Evolutionary conservation across 371 early-diverging fungal species (phyloP).

Genomic region (Rhizopus microsporus): DNA sequence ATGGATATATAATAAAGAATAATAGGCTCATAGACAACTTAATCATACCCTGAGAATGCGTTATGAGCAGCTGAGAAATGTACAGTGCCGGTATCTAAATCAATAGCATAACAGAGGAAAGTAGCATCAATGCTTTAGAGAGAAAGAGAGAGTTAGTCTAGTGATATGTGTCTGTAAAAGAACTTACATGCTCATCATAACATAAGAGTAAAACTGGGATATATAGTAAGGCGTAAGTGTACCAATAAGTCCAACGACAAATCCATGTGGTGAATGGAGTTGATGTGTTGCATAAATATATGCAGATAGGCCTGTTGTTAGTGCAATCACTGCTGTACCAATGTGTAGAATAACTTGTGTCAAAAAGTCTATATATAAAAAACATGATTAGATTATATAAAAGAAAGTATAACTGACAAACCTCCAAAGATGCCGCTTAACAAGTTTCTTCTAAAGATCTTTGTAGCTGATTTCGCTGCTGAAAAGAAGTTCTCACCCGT

Average conservation of each 20-base stretch:
- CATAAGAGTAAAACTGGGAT: conserved; percentile 67
- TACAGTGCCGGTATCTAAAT: conserved; percentile 71
- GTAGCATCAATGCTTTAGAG: conserved; percentile 75
- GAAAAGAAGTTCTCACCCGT: conserved; percentile 66
- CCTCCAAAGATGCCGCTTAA: conserved; percentile 66
- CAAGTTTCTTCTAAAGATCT: conserved; percentile 74
- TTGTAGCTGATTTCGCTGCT: conserved; percentile 65
- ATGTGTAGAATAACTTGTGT: conserved; percentile 57
- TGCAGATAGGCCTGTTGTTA: conserved; percentile 60
- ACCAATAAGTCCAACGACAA: conserved; percentile 66
- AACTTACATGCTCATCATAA: conserved; percentile 79
- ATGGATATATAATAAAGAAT: not conserved
- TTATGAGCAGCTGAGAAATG: conserved; percentile 44
- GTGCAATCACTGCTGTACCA: conserved; percentile 55
- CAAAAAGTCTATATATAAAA: conserved; percentile 45
- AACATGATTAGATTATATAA: not conserved
- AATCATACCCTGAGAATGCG: conserved; percentile 32
- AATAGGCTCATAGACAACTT: not conserved
- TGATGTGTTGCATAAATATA: conserved; percentile 69
- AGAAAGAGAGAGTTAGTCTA: not conserved
- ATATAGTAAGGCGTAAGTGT: conserved; percentile 68
- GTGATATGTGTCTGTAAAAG: not conserved
- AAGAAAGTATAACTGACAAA: conserved; percentile 19
- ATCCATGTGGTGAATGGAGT: conserved; percentile 68
- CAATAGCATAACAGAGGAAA: conserved; percentile 80